Conservation (phyloP, 2,329 filamentous ascomycete species). For the Sporothrix sp. region DNA sequence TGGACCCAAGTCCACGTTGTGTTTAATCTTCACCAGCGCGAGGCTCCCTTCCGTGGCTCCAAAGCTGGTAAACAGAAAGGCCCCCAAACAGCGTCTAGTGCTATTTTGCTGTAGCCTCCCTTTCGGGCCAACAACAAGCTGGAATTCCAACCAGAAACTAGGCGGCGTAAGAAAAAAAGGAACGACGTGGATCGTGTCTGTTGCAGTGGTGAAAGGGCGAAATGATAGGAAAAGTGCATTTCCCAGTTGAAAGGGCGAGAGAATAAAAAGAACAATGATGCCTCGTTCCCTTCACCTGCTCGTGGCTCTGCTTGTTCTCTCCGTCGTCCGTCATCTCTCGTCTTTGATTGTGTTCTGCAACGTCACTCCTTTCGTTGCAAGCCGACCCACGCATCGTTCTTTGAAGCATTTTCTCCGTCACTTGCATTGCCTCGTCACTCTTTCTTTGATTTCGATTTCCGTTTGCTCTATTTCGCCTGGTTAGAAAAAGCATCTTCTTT, state of each 20-base stretch:
- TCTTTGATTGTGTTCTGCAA: neutral
- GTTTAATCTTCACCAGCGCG: neutral
- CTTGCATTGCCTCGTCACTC: too few relatives aligned
- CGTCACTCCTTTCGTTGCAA: neutral
- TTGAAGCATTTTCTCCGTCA: neutral
- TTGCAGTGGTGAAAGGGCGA: too few relatives aligned
- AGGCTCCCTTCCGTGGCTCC: constrained; percentile 1
- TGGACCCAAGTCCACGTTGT: neutral
- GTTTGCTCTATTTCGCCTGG: neutral
- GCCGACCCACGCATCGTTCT: neutral
- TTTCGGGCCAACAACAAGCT: neutral
- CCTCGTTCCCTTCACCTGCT: neutral
- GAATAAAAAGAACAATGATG: too few relatives aligned
- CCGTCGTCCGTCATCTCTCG: neutral
- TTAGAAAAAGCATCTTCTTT: neutral
- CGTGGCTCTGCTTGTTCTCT: neutral
- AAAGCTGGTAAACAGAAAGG: too few relatives aligned
- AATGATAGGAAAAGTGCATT: too few relatives aligned
- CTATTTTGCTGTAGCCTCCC: neutral
- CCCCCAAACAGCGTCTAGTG: neutral
- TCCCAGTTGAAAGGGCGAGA: too few relatives aligned
- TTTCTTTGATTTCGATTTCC: too few relatives aligned
- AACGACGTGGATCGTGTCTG: too few relatives aligned
- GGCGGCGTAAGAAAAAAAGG: neutral
- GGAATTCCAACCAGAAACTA: neutral